Base-by-base conservation (phyloP, 768 basidiomycete genomes). In the Tremella yokohamensis region DNA sequence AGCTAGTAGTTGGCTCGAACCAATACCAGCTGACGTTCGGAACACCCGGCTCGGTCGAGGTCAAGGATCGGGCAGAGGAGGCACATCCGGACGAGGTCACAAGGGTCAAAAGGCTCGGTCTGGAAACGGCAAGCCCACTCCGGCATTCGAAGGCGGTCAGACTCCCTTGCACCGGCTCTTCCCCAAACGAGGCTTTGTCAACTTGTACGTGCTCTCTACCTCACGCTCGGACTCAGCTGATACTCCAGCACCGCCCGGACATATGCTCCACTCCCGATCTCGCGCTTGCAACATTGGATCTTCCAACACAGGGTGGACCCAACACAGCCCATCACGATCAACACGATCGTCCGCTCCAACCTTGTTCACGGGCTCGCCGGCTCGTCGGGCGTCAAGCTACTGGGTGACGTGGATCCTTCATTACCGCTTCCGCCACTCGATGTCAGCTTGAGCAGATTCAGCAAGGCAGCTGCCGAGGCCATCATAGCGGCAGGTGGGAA, bases 41-140 rank as follows among this genome's bases (percentile, higher is more conserved):
- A 45, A 45, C 15, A 61, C 47, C 7, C 49, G 61, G 16, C 48
- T 39, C 25, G 94, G 96, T 70, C 82, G 94, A 71, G 94, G 94
- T 71, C 88, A 90, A 79, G 89, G 89, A 26, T 91, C 90, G 1
- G 87, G 88, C 24, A 84, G 87, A 58, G 96, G 96, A 63, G 86
- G 90, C 61, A 97, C 94, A 1, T 87, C 93, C 9, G 90, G 90
- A 64, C 83, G 90, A 55, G 96, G 96, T 78, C 83, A 89, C 77
- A 99, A 99, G 68, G 96, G 96, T 66, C 91, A 94, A 78, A 93
- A 92, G 59, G 87, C 96, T 38, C 85, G 94, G 61, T 84, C 90
- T 3, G 93, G 93, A 1, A 85, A 87, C 58, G 89, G 90, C 3
- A 87, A 90, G 66, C 85, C 84, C 26, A 83, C 82, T 65, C 81